Evolutionary conservation across 805 yeast genomes (phyloP), one percentile per base, ranked within the genome.

Genomic region (Kodamaea leandrae): DNA sequence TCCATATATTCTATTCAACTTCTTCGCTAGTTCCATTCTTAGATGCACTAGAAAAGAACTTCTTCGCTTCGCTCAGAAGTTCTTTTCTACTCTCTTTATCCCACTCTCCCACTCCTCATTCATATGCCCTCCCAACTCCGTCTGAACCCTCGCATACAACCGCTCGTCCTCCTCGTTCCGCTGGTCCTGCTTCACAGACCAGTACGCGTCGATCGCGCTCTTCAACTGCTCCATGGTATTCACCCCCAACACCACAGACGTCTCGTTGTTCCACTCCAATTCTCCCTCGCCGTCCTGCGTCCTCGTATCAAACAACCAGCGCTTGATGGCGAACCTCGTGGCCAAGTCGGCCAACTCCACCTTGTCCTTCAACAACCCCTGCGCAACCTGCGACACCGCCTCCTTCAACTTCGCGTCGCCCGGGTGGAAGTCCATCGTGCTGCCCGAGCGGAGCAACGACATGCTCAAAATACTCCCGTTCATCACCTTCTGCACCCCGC

Each of bases 391-490:
- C 23, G 62, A 55, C 2, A 80, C 81, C 0, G 77, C 79, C 1
- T 66, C 63, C 47, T 74, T 80, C 46, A 90, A 66, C n/a, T 59
- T 75, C 12, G 60, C 51, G 0, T 82, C 64, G 3, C 87, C 93
- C 0, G 96, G 97, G 54, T 90, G 97, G 72, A 89, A 91, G 1
- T 71, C 54, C 48, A 76, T 83, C 0, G 96, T 83, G 24, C 72
- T 66, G 17, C 72, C 80, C 0, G 83, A 74, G 44, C 95, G 73
- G 42, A 90, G 68, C 42, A 90, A 61, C 3, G 96, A 86, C 98
- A 90, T 90, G 41, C 90, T 79, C 45, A 91, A 67, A 27, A 93
- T 89, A 1, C 96, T 85, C 3, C 91, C 96, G 57, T 86, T 87
- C 56, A 82, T 62, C n/a, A 90, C 60, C 46, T 71, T 60, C 43